Conservation (phyloP, 1,284 basidiomycete genomes). For the Wolfiporia cocos region DNA sequence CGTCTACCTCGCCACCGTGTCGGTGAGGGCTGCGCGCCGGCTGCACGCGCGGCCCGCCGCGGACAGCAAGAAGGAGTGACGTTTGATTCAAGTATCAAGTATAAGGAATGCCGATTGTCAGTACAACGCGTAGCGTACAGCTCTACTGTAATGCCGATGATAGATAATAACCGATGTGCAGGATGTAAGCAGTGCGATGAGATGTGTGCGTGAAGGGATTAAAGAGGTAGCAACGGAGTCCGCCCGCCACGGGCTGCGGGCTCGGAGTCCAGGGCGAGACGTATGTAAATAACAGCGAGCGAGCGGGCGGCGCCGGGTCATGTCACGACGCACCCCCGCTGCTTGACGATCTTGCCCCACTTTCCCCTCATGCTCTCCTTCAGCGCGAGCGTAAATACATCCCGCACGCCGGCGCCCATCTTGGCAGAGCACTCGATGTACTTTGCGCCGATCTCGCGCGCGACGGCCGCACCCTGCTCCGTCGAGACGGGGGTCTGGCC, state of each 20-base stretch:
- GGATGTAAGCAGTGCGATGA: slow-evolving; percentile 12
- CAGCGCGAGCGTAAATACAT: slow-evolving; percentile 90
- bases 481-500: slow-evolving; percentile 80
- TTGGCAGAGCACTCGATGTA: slow-evolving; percentile 97
- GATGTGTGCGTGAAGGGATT: slow-evolving; percentile 1
- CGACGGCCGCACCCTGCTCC: slow-evolving; percentile 76
- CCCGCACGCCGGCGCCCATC: slow-evolving; percentile 82
- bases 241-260: not conserved
- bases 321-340: slow-evolving; percentile 74
- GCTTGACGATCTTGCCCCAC: slow-evolving; percentile 70
- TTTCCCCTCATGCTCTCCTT: slow-evolving; percentile 79
- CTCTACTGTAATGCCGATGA: slow-evolving; percentile 23
- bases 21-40: slow-evolving; percentile 15
- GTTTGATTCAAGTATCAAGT: slow-evolving; percentile 1
- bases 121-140: slow-evolving; percentile 23
- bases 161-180: slow-evolving; percentile 17
- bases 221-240: not conserved
- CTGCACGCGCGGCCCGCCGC: slow-evolving; percentile 3
- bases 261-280: not conserved
- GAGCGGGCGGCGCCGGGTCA: slow-evolving; percentile 27
- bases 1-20: slow-evolving; percentile 27
- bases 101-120: slow-evolving; percentile 15
- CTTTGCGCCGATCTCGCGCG: slow-evolving; percentile 90
- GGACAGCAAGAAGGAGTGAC: not conserved
- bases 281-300: not conserved